Evolutionary conservation across 371 early-diverging fungal genomes (phyloP), one percentile per base, ranked within the genome.

Genomic region (Rhizopus sp.): DNA sequence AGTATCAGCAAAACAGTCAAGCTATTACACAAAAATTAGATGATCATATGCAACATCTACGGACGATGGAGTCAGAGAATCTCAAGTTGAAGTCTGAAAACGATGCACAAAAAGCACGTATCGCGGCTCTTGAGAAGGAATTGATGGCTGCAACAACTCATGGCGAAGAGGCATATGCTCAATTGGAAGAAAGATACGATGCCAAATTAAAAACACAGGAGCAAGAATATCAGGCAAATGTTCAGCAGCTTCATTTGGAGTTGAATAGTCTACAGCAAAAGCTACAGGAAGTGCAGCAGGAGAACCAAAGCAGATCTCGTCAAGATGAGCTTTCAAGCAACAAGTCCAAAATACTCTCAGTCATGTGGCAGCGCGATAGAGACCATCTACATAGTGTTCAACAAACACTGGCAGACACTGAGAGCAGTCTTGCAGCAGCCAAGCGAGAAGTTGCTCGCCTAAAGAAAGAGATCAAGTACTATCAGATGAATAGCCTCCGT

Each of bases 341-440:
- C 39, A 57, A 53, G 16, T 17, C 48, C 39, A 38, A 16, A 7
- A 67, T 67, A 23, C 2, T 60, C 13, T 32, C 58, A 1, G 30
- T 33, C 7, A 57, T 68, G 59, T 68, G 64, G 64, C 44, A 60
- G 38, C 46, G 55, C 4, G 68, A 68, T 23, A 48, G 58, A 51
- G 58, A 68, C 0, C 38, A 47, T 2, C 16, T 68, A 5, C 48
- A 10, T 35, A 17, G 15, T 7, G 51, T 51, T 13, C 57, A 68
- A 41, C 47, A 60, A 15, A 57, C 57, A 7, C 33, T 63, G 0
- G 61, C 57, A 37, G 37, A 9, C n/a, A 60, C 68, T 1, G 64
- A 68, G 34, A 54, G 33, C 29, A 42, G 50, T 13, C 35, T 68
- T n/a, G 53, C 63, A 7, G 40, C 15, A 17, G 44, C 64, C 5